Conservation (phyloP, 2,329 filamentous ascomycete species). For the Botrytis medusae region DNA sequence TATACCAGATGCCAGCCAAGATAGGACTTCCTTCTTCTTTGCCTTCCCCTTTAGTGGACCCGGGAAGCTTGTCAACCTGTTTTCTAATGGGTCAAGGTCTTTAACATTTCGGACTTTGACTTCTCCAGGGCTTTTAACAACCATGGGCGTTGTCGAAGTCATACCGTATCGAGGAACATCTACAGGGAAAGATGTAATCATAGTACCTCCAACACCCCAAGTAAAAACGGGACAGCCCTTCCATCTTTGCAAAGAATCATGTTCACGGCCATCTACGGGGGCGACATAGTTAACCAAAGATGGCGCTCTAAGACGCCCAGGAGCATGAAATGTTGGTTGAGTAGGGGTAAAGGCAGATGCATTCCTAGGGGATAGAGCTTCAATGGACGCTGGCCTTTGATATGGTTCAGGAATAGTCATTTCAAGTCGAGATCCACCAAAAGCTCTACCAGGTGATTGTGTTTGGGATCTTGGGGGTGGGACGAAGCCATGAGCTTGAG, state of each 20-base stretch:
- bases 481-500: slow-evolving; percentile 42
- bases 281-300: slow-evolving; percentile 59
- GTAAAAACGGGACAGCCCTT: slow-evolving; percentile 82
- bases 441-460: slow-evolving; percentile 58
- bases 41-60: slow-evolving; percentile 85
- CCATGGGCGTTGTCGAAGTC: slow-evolving; percentile 65
- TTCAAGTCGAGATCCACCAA: slow-evolving; percentile 48
- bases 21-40: slow-evolving; percentile 90
- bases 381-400: slow-evolving; percentile 53
- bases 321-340: slow-evolving; percentile 22
- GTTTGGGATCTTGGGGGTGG: slow-evolving; percentile 62
- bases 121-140: slow-evolving; percentile 79
- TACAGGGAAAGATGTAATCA: slow-evolving; percentile 85
- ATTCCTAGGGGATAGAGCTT: slow-evolving; percentile 35
- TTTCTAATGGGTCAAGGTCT: slow-evolving; percentile 68
- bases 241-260: slow-evolving; percentile 85
- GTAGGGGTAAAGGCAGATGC: slow-evolving; percentile 21
- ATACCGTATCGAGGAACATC: slow-evolving; percentile 83
- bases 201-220: slow-evolving; percentile 82
- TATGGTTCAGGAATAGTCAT: slow-evolving; percentile 43
- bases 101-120: slow-evolving; percentile 76
- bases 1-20: slow-evolving; percentile 79
- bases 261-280: slow-evolving; percentile 64
- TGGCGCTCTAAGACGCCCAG: slow-evolving; percentile 49
- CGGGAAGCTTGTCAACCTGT: slow-evolving; percentile 78